Percentiles rank a stretch among this genome's conserved stretches.
Evolutionary conservation across 257 asterid species (phyloP).

Genomic region (Parsonsia alboflavescens): DNA sequence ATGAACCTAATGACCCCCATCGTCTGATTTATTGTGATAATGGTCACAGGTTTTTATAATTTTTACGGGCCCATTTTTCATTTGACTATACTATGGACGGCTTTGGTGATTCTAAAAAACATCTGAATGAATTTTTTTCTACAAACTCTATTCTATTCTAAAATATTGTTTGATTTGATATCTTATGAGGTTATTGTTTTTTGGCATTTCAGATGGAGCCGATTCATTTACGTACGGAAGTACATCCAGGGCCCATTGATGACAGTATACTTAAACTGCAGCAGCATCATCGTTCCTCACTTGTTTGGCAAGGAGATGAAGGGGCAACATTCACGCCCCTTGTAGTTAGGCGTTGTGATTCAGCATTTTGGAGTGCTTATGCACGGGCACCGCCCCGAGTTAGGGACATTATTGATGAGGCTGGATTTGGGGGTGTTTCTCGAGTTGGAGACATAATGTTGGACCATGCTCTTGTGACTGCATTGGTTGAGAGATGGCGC

Average conservation of each 20-base stretch:
- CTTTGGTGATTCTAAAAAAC: no score
- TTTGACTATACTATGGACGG: no score
- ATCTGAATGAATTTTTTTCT: background rate
- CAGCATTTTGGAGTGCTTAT: background rate
- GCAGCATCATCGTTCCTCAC: background rate
- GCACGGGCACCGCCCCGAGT: background rate
- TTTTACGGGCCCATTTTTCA: no score
- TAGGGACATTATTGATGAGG: background rate
- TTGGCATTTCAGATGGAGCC: background rate
- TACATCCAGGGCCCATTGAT: background rate
- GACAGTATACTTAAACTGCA: background rate
- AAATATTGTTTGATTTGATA: background rate
- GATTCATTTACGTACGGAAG: background rate
- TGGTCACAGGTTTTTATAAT: no score
- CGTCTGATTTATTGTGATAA: no score
- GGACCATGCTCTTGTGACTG: background rate
- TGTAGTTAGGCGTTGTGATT: background rate
- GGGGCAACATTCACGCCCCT: background rate
- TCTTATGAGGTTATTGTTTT: background rate
- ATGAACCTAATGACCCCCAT: no score
- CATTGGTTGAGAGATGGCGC: background rate
- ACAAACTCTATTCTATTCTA: background rate
- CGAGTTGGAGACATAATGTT: background rate
- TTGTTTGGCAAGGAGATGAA: background rate
- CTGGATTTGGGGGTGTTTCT: background rate